Conservation (phyloP, 2,329 filamentous ascomycete genomes). For the Cladosporium colombiae region DNA sequence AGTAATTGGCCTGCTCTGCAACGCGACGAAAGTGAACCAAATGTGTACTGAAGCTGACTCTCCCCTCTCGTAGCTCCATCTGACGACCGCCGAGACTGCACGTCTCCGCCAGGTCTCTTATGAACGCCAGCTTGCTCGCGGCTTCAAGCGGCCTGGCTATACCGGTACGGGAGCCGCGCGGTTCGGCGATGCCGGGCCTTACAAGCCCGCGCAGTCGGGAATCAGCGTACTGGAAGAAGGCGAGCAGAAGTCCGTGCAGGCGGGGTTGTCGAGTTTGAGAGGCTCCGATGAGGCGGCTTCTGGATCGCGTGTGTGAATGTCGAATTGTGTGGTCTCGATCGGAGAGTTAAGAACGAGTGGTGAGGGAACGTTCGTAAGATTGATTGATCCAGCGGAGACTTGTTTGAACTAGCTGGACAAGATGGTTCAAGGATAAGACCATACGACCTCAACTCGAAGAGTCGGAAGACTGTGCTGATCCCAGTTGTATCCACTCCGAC, state of each 20-base stretch:
- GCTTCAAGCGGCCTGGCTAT: conserved; percentile 46
- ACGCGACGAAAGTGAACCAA: not conserved
- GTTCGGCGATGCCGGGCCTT: conserved; percentile 16
- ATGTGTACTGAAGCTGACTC: not conserved
- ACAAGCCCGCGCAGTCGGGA: not conserved
- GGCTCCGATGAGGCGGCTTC: not conserved
- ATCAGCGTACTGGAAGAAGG: not conserved
- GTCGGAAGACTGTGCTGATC: not conserved
- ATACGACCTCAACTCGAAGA: not conserved
- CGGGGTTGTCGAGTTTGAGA: not conserved
- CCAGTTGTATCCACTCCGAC: not conserved
- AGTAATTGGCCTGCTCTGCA: not conserved
- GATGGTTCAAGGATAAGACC: not conserved
- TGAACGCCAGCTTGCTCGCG: conserved; percentile 55
- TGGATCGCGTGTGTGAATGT: not conserved
- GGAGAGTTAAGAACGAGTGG: not conserved
- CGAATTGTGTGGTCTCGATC: not conserved
- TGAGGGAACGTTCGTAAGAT: not conserved
- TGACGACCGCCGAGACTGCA: conserved; percentile 56
- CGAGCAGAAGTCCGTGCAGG: not conserved
- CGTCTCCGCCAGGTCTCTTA: conserved; percentile 57
- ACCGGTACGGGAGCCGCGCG: not conserved
- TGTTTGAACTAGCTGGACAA: not conserved
- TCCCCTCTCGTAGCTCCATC: conserved; percentile 33
- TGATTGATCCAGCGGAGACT: not conserved